Evolutionary conservation across 2,329 filamentous ascomycete genomes (phyloP), one percentile per base, ranked within the genome.

Genomic region (Diaporthe sp.): DNA sequence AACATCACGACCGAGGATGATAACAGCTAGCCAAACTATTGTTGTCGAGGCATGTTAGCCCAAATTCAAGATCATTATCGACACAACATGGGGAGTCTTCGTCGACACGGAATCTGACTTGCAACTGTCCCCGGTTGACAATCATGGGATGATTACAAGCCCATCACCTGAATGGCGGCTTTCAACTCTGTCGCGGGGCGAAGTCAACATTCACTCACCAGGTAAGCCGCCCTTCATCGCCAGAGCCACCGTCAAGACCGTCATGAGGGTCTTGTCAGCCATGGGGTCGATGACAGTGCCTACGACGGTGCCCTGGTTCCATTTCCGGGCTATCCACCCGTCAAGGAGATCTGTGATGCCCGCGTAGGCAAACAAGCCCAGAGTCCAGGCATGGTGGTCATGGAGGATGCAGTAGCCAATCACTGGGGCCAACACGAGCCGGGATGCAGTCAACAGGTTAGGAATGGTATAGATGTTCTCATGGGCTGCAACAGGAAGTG

Each of bases 391-490:
- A 82, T 97, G 93, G 58, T 95, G 90, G 82, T 97, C 93, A 79
- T 97, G 91, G 3, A 98, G 88, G 75, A 99, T 93, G 31, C 97
- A 91, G 83, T 98, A 98, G 74, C 96, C 97, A 62, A 98, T 92
- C 42, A 94, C 88, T 0, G 97, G 97, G 0, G 97, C 94, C 1
- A 94, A 93, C 70, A 94, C 83, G 53, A 99, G 91, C 3, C 97
- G 94, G 2, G 95, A 94, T 79, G 96, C 92, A 1, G 97, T 99
- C 72, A 99, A 90, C 77, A 98, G 88, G 83, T 99, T 99, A 55
- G 97, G 97, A n/a, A 99, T 82, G 49, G 95, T 99, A 87, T 98
- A 98, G 82, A 99, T 98, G 82, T 99, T 95, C 85, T 99, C 97
- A 82, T 93, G 94, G 12, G 87, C 77, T 58, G 83, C 74, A 17